phyloP scores from a whole-genome alignment of 2,329 filamentous ascomycete genomes.

The Phoma herbarum region DNA sequence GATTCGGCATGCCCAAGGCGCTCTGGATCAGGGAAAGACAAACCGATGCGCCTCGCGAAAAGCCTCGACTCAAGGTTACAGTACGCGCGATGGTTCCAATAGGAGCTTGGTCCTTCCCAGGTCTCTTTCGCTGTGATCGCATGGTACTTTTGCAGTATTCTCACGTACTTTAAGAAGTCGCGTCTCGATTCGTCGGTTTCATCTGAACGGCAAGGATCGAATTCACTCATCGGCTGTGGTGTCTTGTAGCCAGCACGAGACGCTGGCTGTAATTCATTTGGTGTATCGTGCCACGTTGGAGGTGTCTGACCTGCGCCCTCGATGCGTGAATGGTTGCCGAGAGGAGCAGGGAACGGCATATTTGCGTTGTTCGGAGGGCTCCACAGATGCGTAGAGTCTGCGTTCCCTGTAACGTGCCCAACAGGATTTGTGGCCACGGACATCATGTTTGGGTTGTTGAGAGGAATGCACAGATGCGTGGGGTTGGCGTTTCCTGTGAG shows the following conservation, averaged over 20 bases:
- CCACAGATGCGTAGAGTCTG: neutral
- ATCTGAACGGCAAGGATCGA: neutral
- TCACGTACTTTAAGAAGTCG: neutral
- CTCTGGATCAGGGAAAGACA: neutral
- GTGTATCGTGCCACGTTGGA: neutral
- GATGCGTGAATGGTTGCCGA: neutral
- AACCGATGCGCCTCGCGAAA: neutral
- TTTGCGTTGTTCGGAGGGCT: neutral
- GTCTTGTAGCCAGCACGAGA: neutral
- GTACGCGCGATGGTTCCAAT: neutral
- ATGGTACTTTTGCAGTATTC: neutral
- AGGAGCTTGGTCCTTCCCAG: neutral
- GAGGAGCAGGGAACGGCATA: neutral
- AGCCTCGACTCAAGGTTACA: neutral
- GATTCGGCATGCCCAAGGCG: neutral
- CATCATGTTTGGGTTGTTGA: neutral
- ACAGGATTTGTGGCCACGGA: neutral
- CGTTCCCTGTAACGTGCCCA: neutral
- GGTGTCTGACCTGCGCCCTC: neutral
- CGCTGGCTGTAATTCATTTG: neutral
- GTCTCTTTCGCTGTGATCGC: neutral
- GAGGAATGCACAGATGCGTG: neutral
- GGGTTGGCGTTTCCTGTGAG: neutral
- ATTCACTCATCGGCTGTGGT: neutral
- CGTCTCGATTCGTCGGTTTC: neutral